Evolutionary conservation across 1,284 basidiomycete genomes (phyloP).

Genomic region (Ceratobasidium theobromae): DNA sequence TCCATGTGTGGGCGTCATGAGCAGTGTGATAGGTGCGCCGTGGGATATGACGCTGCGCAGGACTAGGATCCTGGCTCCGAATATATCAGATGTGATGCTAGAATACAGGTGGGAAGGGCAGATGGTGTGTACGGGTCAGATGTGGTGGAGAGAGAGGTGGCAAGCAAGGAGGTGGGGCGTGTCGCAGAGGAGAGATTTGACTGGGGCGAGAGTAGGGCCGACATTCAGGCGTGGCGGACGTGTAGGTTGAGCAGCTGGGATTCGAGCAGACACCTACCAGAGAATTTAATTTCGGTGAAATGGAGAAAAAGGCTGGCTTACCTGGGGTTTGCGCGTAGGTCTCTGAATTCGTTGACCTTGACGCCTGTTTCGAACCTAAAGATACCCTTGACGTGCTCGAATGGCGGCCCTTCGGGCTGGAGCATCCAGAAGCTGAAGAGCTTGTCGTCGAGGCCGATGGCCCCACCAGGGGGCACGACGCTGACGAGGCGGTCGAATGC

Average conservation of each 20-base stretch:
- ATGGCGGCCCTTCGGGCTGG: conserved; percentile 70
- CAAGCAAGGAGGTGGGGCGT: conserved; percentile 40
- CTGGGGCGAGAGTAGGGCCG: conserved; percentile 45
- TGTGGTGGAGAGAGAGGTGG: conserved; percentile 49
- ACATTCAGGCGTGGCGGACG: conserved; percentile 71
- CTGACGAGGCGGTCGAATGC: conserved; percentile 80
- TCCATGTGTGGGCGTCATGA: conserved; percentile 21
- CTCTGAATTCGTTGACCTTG: conserved; percentile 80
- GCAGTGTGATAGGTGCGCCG: conserved; percentile 17
- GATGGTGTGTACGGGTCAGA: conserved; percentile 74
- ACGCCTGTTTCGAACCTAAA: conserved; percentile 81
- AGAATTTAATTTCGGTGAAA: conserved; percentile 7
- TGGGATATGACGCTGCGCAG: conserved; percentile 57
- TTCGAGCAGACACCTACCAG: conserved; percentile 63
- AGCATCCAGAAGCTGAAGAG: conserved; percentile 83
- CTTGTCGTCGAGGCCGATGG: conserved; percentile 84
- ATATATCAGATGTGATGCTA: conserved; percentile 74
- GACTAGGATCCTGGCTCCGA: conserved; percentile 73
- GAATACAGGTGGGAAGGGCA: conserved; percentile 60
- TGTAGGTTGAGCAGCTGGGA: conserved; percentile 75
- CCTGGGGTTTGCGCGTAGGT: conserved; percentile 79
- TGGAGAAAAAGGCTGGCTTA: neutral
- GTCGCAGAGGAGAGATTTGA: conserved; percentile 41
- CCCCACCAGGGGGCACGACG: conserved; percentile 82
- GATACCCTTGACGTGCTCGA: conserved; percentile 78